phyloP scores from a whole-genome alignment of 495 filamentous ascomycete species.

The Penicillium simplicissimum region DNA sequence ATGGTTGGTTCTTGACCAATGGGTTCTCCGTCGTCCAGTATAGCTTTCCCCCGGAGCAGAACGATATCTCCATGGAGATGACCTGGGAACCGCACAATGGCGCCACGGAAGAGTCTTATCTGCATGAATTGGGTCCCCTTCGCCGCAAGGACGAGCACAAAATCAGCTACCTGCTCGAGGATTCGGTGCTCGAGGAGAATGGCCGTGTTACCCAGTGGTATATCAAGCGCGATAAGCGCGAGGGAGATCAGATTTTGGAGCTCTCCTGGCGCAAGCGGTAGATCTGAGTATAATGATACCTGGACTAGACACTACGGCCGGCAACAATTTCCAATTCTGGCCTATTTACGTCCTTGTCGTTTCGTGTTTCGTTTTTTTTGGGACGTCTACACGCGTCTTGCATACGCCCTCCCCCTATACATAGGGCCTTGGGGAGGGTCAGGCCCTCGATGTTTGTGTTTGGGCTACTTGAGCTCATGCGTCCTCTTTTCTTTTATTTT shows the following conservation, averaged over 20 bases:
- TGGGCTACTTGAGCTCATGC: background rate
- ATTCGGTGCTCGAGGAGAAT: conserved; percentile 33
- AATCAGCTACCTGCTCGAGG: conserved; percentile 36
- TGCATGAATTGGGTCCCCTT: conserved; percentile 46
- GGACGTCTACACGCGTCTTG: conserved; percentile 7
- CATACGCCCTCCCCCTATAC: conserved; percentile 12
- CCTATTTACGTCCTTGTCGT: background rate
- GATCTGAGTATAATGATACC: background rate
- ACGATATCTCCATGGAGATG: conserved; percentile 44
- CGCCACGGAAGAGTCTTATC: conserved; percentile 39
- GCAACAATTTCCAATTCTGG: background rate
- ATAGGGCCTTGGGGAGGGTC: conserved; percentile 1
- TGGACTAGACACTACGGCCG: background rate
- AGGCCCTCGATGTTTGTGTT: background rate
- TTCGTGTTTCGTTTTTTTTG: background rate
- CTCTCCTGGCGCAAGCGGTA: conserved; percentile 44
- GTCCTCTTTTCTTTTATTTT: background rate
- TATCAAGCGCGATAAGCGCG: conserved; percentile 34
- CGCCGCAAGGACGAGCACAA: conserved; percentile 43
- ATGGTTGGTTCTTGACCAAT: conserved; percentile 58
- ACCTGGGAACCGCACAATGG: conserved; percentile 49
- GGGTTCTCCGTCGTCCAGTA: conserved; percentile 57
- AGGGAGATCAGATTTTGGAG: conserved; percentile 42
- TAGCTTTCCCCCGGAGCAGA: conserved; percentile 34
- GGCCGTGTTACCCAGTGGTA: conserved; percentile 44